Base-by-base conservation (phyloP, 805 yeast genomes). In the Zygoascus tannicola region DNA sequence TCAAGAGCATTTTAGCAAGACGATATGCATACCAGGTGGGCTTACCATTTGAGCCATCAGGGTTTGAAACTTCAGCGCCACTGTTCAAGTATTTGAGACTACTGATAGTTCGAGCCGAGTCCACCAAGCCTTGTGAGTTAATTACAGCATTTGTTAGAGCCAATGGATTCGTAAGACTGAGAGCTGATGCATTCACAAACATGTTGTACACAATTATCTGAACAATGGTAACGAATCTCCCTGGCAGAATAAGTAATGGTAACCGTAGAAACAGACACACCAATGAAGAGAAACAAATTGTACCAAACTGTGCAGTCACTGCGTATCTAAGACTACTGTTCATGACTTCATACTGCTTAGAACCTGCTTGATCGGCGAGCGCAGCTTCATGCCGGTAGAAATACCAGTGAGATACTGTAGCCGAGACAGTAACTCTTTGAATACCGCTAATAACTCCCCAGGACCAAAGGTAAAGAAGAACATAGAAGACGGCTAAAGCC, bases 391-490 rank as follows among this genome's bases (percentile, higher is more conserved):
- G 52, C 1, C 62, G 51, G 40, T 57, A 54, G 44, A 62, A 58
- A 44, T 64, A 68, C 70, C 70, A 68, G 44, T 62, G 64, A 4
- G 61, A 51, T 10, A 67, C 66, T 3, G 64, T 50, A 4, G 60
- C 57, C 2, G 69, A 49, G 4, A 66, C 50, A 2, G 65, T 50
- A 16, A 57, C 58, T n/a, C 67, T 56, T 44, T 64, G 65, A 38
- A 67, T 51, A 7, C 66, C 65, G 35, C 62, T 52, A 12, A 68
- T 46, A 18, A 68, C 60, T 2, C 66, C 65, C 65, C 68, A 64
- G 1, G 70, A 62, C 72, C 72, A 68, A 34, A 68, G 46, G 46
- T 63, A 67, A 61, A 64, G 55, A 23, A 67, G 32, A 4, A 56
- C 47, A 45, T 58, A 62, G 41, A 53, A 53, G 4, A 55, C 56